Conservation (phyloP, 1,284 basidiomycete genomes). For the Schizophyllum commune region DNA sequence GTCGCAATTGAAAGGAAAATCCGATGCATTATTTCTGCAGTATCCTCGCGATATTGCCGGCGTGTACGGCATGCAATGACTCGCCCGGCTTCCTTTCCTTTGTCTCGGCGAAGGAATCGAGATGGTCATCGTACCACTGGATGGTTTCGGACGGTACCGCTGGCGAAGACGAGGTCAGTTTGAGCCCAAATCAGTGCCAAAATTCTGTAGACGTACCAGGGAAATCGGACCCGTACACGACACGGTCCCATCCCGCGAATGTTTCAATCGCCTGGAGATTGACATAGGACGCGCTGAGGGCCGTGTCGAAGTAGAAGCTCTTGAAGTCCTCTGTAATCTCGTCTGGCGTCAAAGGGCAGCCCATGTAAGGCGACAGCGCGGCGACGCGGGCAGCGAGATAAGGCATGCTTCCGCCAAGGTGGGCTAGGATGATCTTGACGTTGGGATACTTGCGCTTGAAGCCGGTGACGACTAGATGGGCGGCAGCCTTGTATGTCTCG, state of each 20-base stretch:
- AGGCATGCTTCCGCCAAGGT: constrained; percentile 56
- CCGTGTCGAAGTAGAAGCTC: constrained; percentile 65
- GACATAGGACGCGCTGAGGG: constrained; percentile 47
- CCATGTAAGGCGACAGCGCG: constrained; percentile 54
- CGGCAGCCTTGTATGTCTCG: constrained; percentile 72
- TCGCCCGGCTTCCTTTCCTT: neutral
- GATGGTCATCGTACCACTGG: neutral
- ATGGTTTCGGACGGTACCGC: neutral
- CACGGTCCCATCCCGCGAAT: neutral
- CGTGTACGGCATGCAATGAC: neutral
- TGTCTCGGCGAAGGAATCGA: neutral
- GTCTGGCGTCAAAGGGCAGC: neutral
- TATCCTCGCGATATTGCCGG: neutral
- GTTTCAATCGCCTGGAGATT: constrained; percentile 24
- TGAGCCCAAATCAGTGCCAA: too few species aligned
- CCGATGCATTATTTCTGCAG: neutral
- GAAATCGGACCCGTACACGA: neutral
- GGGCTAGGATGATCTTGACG: constrained; percentile 58
- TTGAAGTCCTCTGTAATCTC: constrained; percentile 61
- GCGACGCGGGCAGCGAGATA: constrained; percentile 60
- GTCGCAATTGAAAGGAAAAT: neutral
- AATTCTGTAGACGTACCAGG: neutral
- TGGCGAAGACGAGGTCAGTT: too few species aligned
- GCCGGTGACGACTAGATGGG: constrained; percentile 63
- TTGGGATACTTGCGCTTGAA: constrained; percentile 52